These are phyloP conservation scores for Phyllosticta citribraziliensis DNA, from an alignment of 2,329 filamentous ascomycete genomes.

Conservation along the genomic window DNA sequence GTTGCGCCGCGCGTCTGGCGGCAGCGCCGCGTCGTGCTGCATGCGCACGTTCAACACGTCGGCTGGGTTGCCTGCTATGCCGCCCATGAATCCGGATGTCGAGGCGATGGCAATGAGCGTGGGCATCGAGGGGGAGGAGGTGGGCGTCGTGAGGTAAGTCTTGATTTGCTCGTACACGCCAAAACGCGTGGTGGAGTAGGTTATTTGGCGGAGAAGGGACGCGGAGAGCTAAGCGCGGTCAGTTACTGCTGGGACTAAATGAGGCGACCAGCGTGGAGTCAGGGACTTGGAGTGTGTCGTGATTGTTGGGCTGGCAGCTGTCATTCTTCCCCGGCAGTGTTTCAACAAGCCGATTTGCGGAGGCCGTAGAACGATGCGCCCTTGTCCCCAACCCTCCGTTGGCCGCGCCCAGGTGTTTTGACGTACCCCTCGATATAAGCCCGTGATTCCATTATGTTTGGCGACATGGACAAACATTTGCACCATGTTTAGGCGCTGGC, in stretches of 20 bases:
- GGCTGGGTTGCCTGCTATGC: conserved; percentile 83
- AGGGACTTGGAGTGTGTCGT: not conserved
- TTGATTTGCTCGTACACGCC: conserved; percentile 95
- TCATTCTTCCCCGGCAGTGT: not conserved
- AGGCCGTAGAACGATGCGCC: not conserved
- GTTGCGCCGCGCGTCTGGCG: conserved; percentile 63
- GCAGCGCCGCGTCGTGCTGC: conserved; percentile 83
- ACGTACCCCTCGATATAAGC: conserved; percentile 71
- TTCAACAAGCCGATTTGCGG: not conserved
- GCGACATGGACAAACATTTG: conserved; percentile 78
- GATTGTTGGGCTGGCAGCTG: not conserved
- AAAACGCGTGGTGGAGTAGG: conserved; percentile 94
- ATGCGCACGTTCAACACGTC: conserved; percentile 97
- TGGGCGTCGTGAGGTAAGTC: conserved; percentile 47
- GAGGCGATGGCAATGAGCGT: conserved; percentile 76
- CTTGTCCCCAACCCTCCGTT: too few species aligned
- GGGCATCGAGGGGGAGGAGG: conserved; percentile 53
- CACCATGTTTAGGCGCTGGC: conserved; percentile 65
- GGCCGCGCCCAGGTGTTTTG: not conserved
- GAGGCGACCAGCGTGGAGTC: not conserved
- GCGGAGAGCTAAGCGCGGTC: conserved; percentile 56
- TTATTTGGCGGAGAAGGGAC: conserved; percentile 80
- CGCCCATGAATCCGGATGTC: conserved; percentile 76
- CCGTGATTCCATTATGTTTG: conserved; percentile 62
- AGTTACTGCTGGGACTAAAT: not conserved